phyloP scores from a whole-genome alignment of 2,329 filamentous ascomycete species.

The Aspergillus viridinutans region DNA sequence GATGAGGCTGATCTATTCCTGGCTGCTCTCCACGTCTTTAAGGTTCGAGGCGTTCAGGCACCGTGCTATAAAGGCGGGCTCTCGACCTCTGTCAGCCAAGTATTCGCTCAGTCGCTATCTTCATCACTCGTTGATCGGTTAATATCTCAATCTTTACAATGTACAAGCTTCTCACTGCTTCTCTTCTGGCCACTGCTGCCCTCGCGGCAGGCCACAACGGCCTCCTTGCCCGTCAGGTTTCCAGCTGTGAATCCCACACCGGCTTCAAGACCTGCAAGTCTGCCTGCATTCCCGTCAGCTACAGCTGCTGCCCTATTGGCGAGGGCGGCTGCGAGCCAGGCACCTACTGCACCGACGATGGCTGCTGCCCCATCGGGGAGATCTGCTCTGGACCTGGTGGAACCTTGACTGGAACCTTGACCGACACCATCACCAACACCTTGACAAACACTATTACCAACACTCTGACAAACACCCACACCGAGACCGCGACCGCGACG shows the following conservation, averaged over 20 bases:
- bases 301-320: conserved; percentile 1
- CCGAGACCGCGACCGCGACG: background rate
- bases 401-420: conserved; percentile 1
- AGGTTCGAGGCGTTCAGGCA: too few species aligned
- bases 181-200: background rate
- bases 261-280: background rate
- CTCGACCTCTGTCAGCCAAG: background rate
- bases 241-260: background rate
- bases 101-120: background rate
- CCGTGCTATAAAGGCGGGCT: too few species aligned
- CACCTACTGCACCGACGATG: conserved; percentile 1
- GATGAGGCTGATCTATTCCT: background rate
- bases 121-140: background rate
- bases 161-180: background rate
- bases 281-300: conserved; percentile 1
- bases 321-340: conserved; percentile 1
- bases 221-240: background rate
- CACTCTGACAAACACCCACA: background rate
- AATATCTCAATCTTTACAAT: background rate
- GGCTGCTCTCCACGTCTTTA: background rate
- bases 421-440: conserved; percentile 1
- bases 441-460: background rate
- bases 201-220: background rate
- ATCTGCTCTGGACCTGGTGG: conserved; percentile 1
- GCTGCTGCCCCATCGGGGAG: conserved; percentile 6